Evolutionary conservation across 1,284 basidiomycete genomes (phyloP).

Genomic region (Takashimella koratensis): DNA sequence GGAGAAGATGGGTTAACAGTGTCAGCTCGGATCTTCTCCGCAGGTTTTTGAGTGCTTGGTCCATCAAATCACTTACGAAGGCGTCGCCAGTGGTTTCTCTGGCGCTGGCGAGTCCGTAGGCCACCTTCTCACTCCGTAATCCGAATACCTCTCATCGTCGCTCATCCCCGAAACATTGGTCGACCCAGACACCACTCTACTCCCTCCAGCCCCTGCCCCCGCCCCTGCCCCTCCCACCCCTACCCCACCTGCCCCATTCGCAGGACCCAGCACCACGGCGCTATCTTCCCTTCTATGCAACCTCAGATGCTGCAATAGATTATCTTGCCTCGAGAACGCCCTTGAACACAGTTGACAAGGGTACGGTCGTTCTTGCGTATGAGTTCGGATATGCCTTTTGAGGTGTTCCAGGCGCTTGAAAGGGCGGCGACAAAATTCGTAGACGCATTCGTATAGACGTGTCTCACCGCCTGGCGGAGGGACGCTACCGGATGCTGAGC

Average conservation of each 20-base stretch:
- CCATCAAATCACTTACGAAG: neutral
- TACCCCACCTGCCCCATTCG: neutral
- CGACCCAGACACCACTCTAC: neutral
- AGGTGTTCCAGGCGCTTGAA: conserved; percentile 89
- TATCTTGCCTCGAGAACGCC: conserved; percentile 78
- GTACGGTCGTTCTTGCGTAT: conserved; percentile 81
- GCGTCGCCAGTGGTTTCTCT: neutral
- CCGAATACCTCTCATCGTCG: neutral
- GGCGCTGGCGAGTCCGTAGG: neutral
- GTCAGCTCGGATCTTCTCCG: no score
- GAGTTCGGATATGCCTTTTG: conserved; percentile 80
- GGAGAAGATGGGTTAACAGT: no score
- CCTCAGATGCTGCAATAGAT: conserved; percentile 74
- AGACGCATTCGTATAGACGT: conserved; percentile 19
- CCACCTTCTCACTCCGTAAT: neutral
- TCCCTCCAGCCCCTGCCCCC: neutral
- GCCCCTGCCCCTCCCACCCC: neutral
- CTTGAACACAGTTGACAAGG: conserved; percentile 68
- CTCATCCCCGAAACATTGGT: neutral
- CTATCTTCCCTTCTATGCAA: conserved; percentile 57
- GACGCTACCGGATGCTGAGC: neutral
- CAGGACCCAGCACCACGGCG: neutral
- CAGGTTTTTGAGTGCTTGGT: no score
- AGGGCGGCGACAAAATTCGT: conserved; percentile 60
- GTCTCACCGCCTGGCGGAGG: conserved; percentile 5